phyloP scores from a whole-genome alignment of 2,329 filamentous ascomycete species.

The Phyllosticta ampelicida region DNA sequence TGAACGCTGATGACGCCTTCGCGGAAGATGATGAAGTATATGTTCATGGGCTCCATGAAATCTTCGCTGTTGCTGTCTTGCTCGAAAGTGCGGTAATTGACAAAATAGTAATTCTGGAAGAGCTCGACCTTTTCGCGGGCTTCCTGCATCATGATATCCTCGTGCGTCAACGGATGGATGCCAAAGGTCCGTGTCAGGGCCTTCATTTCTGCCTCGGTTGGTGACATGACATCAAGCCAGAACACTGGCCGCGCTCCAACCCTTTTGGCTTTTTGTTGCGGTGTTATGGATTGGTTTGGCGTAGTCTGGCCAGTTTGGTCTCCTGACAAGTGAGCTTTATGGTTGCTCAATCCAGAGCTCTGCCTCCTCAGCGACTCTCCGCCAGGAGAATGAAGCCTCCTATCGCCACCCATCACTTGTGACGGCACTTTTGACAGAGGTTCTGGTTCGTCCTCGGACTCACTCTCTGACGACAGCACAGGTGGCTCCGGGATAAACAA shows the following conservation, averaged over 20 bases:
- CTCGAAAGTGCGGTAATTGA: conserved; percentile 97
- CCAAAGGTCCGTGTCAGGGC: conserved; percentile 84
- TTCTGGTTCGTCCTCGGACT: conserved; percentile 53
- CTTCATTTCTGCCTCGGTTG: conserved; percentile 93
- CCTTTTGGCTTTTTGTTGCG: conserved; percentile 27
- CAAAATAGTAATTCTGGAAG: conserved; percentile 96
- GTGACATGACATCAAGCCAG: conserved; percentile 88
- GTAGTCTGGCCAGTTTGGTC: conserved; percentile 40
- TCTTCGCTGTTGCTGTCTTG: conserved; percentile 83
- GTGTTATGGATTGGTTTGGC: conserved; percentile 26
- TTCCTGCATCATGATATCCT: conserved; percentile 96
- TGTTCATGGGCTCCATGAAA: conserved; percentile 90
- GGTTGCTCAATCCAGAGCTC: conserved; percentile 4
- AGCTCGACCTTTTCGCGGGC: conserved; percentile 96
- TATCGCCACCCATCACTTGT: neutral
- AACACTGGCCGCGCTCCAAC: conserved; percentile 79
- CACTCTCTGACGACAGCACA: conserved; percentile 48
- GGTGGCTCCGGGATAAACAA: conserved; percentile 82
- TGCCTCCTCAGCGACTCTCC: neutral
- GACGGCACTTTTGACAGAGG: conserved; percentile 20
- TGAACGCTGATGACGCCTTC: conserved; percentile 90
- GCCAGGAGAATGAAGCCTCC: neutral
- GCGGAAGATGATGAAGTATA: conserved; percentile 94
- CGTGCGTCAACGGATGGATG: conserved; percentile 87
- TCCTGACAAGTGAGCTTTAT: conserved; percentile 23